Conservation (phyloP, 495 filamentous ascomycete genomes). For the Parathielavia appendiculata region DNA sequence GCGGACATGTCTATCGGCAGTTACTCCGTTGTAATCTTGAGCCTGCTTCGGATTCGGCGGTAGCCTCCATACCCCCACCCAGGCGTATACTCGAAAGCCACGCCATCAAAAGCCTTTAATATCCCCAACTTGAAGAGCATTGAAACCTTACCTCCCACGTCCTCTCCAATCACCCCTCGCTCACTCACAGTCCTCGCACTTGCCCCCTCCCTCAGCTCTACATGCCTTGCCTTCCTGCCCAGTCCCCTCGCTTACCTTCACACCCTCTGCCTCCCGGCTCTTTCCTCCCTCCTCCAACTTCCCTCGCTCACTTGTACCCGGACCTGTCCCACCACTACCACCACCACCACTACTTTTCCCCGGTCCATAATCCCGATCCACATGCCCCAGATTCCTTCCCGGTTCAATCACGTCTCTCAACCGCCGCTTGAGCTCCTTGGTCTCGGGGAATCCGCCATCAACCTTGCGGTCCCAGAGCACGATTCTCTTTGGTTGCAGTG, state of each 20-base stretch:
- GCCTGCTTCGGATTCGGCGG: too few species aligned
- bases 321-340: background rate
- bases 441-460: conserved; percentile 89
- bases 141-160: too few species aligned
- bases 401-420: conserved; percentile 83
- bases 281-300: background rate
- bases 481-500: background rate
- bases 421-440: conserved; percentile 83
- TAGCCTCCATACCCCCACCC: too few species aligned
- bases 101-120: background rate
- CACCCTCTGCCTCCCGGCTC: background rate
- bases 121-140: background rate
- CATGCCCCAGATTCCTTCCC: conserved; percentile 71
- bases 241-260: background rate
- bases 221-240: conserved; percentile 4
- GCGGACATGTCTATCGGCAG: too few species aligned
- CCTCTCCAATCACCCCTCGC: background rate
- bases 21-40: too few species aligned
- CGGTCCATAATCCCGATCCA: conserved; percentile 49
- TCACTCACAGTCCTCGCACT: conserved; percentile 48
- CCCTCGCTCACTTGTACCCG: background rate
- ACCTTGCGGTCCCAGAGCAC: conserved; percentile 84
- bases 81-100: background rate
- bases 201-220: conserved; percentile 17
- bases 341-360: background rate